These are phyloP conservation scores for Penicillium expansum DNA, from an alignment of 2,329 filamentous ascomycete species.

Conservation along the genomic window DNA sequence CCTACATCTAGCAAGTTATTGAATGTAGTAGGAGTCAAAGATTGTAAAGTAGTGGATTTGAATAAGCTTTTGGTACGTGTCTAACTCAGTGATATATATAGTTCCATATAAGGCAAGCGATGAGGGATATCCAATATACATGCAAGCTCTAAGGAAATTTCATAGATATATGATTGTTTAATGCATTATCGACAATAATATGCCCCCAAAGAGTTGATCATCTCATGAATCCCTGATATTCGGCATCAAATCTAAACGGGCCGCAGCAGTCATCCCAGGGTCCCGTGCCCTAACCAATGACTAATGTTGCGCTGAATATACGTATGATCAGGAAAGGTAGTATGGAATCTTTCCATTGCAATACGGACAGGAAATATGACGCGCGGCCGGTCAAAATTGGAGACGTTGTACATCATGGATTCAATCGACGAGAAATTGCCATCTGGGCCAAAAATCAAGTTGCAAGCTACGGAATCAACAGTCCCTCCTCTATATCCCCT, in stretches of 20 bases:
- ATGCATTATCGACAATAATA: neutral
- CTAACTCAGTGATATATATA: neutral
- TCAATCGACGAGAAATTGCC: slow-evolving; percentile 9
- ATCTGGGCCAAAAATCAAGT: slow-evolving; percentile 11
- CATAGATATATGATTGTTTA: neutral
- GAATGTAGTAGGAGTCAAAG: neutral
- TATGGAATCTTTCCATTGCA: slow-evolving; percentile 4
- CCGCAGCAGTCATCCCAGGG: slow-evolving; percentile 16
- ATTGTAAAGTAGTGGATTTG: neutral
- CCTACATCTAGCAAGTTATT: neutral
- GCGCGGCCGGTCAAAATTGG: slow-evolving; percentile 18
- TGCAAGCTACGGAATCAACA: slow-evolving; percentile 6
- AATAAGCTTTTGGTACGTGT: neutral
- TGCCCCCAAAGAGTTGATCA: neutral
- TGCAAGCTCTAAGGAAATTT: too few species aligned
- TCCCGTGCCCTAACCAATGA: slow-evolving; percentile 3
- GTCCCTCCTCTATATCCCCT: neutral
- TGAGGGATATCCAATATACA: neutral
- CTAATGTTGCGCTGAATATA: neutral
- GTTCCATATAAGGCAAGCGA: neutral
- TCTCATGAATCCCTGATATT: neutral
- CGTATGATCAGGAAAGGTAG: neutral
- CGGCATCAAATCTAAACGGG: slow-evolving; percentile 4
- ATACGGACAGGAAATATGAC: slow-evolving; percentile 20
- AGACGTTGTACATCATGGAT: slow-evolving; percentile 14